Conservation (phyloP, 768 basidiomycete genomes). For the Lyophyllum atratum region DNA sequence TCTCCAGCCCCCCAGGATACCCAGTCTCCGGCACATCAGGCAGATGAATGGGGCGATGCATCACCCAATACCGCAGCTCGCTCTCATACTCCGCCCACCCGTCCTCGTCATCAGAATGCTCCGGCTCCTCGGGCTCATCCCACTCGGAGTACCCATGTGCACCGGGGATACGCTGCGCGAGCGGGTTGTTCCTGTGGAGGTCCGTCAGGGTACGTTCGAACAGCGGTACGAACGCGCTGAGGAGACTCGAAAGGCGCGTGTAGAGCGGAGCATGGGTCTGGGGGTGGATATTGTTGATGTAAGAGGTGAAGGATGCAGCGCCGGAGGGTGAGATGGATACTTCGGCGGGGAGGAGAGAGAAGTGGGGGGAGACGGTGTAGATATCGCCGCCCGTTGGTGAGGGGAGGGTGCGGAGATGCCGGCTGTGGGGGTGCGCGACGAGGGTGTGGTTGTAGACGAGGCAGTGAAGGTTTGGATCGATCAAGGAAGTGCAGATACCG, state of each 20-base stretch:
- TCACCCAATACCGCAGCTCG: constrained; percentile 42
- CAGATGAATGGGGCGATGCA: constrained; percentile 43
- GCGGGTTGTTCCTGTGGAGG: constrained; percentile 49
- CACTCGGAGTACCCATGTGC: constrained; percentile 42
- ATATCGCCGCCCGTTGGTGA: constrained; percentile 30
- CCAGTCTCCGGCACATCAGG: constrained; percentile 45
- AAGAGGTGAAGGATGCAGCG: constrained; percentile 38
- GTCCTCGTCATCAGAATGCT: constrained; percentile 50
- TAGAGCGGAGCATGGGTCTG: constrained; percentile 29
- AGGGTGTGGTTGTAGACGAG: constrained; percentile 43
- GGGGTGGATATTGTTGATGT: constrained; percentile 57
- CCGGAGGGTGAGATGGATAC: constrained; percentile 35
- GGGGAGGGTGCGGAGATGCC: constrained; percentile 24
- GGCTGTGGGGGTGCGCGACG: constrained; percentile 28
- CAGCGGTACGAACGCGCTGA: constrained; percentile 43
- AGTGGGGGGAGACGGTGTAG: constrained; percentile 42
- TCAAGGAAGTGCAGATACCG: constrained; percentile 26
- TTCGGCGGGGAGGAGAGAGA: constrained; percentile 47
- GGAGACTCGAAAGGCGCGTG: constrained; percentile 28
- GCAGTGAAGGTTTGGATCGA: constrained; percentile 42
- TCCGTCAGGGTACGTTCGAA: constrained; percentile 57
- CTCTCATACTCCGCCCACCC: constrained; percentile 45
- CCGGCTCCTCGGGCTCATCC: constrained; percentile 52
- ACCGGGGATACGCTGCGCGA: constrained; percentile 42
- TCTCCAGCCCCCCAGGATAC: constrained; percentile 49